These are phyloP conservation scores for Monocercomonoides exilis DNA, from an alignment of 78 protist species.

Conservation along the genomic window DNA sequence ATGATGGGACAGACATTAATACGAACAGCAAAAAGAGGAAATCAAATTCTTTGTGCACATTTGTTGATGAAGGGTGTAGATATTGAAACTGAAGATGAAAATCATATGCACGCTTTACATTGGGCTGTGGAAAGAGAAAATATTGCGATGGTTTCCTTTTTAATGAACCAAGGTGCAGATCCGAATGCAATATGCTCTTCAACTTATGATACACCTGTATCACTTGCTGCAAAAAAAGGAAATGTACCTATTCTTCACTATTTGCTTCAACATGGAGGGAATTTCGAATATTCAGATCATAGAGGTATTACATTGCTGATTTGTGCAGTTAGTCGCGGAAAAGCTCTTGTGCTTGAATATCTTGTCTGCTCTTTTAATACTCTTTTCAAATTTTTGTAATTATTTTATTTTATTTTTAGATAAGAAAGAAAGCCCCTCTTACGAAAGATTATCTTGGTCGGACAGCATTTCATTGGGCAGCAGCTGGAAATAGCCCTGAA, in stretches of 20 bases:
- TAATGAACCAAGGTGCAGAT: not conserved
- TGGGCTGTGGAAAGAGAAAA: not conserved
- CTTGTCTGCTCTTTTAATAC: too few species aligned
- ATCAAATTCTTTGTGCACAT: not conserved
- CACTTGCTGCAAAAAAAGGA: not conserved
- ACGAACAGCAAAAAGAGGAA: not conserved
- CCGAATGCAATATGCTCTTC: not conserved
- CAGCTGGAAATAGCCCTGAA: too few species aligned
- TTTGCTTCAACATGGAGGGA: not conserved
- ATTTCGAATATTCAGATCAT: not conserved
- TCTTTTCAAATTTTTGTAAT: too few species aligned
- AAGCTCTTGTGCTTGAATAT: not conserved
- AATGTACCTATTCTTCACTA: not conserved
- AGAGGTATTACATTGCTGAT: not conserved
- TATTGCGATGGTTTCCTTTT: not conserved
- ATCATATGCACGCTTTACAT: not conserved
- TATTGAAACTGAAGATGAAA: not conserved
- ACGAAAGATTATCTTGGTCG: too few species aligned
- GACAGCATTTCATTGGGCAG: too few species aligned
- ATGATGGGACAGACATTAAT: not conserved
- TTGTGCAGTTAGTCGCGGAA: not conserved
- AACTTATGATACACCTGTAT: not conserved
- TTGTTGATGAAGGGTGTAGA: not conserved
- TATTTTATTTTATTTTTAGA: too few species aligned
- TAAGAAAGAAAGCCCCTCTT: too few species aligned